phyloP scores from a whole-genome alignment of 441 rosid species.

The Melastoma candidum region DNA sequence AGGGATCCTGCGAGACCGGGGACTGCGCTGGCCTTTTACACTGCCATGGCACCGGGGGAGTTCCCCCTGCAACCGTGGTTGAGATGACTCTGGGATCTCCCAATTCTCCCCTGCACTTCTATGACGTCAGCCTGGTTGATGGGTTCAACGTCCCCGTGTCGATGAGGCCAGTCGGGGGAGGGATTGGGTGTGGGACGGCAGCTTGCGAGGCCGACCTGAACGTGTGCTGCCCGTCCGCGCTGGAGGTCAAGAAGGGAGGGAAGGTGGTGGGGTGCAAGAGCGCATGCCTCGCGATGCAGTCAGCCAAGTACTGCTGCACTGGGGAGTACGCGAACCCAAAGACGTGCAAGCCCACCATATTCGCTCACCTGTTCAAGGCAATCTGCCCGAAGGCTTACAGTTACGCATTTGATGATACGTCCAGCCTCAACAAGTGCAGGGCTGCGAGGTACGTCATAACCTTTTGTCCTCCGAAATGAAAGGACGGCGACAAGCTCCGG shows the following conservation, averaged over 20 bases:
- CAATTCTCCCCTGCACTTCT: conserved; percentile 70
- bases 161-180: conserved; percentile 81
- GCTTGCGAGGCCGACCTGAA: conserved; percentile 76
- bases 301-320: conserved; percentile 82
- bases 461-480: conserved; percentile 76
- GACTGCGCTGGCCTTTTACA: conserved; percentile 55
- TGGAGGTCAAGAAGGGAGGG: conserved; percentile 58
- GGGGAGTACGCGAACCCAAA: conserved; percentile 57
- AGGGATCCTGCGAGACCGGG: conserved; percentile 75
- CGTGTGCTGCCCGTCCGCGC: conserved; percentile 69
- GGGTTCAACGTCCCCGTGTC: conserved; percentile 86
- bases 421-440: conserved; percentile 77
- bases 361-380: conserved; percentile 75
- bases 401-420: conserved; percentile 84
- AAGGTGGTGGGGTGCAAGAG: conserved; percentile 82
- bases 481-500: no score
- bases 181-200: conserved; percentile 77
- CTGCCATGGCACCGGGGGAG: conserved; percentile 62
- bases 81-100: conserved; percentile 83
- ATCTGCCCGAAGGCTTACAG: conserved; percentile 89
- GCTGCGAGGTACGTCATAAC: conserved; percentile 82
- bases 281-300: conserved; percentile 88
- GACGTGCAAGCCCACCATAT: conserved; percentile 76
- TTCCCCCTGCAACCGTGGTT: conserved; percentile 73
- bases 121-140: conserved; percentile 86